A percentile compares a stretch with the other conserved stretches of the same genome.
phyloP scores from a whole-genome alignment of 129 eudicot species.

The Flaveria bidentis region DNA sequence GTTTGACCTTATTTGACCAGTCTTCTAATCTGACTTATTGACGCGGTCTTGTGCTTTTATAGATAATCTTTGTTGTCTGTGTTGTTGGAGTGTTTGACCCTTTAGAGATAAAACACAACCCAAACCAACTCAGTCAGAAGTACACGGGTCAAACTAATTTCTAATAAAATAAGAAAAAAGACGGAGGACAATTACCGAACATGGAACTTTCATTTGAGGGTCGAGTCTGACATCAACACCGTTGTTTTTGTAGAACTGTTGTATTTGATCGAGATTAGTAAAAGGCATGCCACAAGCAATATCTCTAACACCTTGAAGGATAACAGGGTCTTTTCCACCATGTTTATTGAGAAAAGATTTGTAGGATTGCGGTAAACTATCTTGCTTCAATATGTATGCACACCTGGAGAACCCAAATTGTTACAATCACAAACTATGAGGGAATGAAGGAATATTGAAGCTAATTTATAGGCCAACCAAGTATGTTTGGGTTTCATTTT shows the following conservation, averaged over 20 bases:
- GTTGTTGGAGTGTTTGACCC: neutral
- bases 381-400: slow-evolving; percentile 93
- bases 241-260: slow-evolving; percentile 61
- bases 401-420: slow-evolving; percentile 56
- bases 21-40: neutral
- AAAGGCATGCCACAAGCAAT: slow-evolving; percentile 71
- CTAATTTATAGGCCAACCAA: neutral
- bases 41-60: neutral
- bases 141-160: neutral
- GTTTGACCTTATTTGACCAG: neutral
- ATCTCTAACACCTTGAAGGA: slow-evolving; percentile 83
- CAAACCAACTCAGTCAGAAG: neutral
- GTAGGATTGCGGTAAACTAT: slow-evolving; percentile 80
- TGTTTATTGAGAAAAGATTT: slow-evolving; percentile 97
- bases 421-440: neutral
- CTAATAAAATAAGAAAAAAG: slow-evolving; percentile 1
- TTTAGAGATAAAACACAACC: neutral
- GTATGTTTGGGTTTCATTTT: neutral
- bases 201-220: slow-evolving; percentile 91
- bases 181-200: slow-evolving; percentile 57
- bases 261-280: slow-evolving; percentile 66
- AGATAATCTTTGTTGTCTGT: neutral
- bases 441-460: neutral
- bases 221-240: slow-evolving; percentile 74
- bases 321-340: slow-evolving; percentile 73